Percentiles rank a stretch among this genome's conserved stretches.
Evolutionary conservation across 768 basidiomycete species (phyloP).

Genomic region (Heimioporus sp.): DNA sequence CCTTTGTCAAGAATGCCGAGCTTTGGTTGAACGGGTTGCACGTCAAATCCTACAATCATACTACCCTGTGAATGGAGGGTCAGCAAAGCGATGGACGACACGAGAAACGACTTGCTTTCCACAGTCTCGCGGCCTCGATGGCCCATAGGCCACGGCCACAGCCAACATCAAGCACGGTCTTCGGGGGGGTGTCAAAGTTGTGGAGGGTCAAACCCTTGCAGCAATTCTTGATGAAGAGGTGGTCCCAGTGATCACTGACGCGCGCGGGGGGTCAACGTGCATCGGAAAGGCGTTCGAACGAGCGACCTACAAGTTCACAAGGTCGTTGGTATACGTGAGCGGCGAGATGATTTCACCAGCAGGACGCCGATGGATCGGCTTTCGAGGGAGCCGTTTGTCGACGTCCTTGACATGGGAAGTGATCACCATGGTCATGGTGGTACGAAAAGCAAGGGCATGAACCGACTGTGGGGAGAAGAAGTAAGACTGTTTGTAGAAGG

Average conservation of each 20-base stretch:
- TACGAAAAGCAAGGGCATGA: constrained; percentile 21
- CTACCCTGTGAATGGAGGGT: constrained; percentile 40
- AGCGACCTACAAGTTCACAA: constrained; percentile 52
- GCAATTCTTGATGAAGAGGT: constrained; percentile 56
- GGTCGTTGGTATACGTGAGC: constrained; percentile 44
- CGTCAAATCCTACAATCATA: constrained; percentile 59
- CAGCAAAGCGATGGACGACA: neutral
- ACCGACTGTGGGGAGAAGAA: constrained; percentile 13
- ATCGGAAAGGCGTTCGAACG: neutral
- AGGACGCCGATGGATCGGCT: constrained; percentile 41
- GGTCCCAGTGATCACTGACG: constrained; percentile 68
- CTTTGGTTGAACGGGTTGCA: constrained; percentile 52
- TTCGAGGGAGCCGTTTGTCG: constrained; percentile 42
- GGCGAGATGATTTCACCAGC: constrained; percentile 57
- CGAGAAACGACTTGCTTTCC: constrained; percentile 48
- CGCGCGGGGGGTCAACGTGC: constrained; percentile 3
- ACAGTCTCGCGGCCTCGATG: constrained; percentile 62
- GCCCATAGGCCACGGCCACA: constrained; percentile 74
- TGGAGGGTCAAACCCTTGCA: constrained; percentile 52
- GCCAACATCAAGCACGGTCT: constrained; percentile 61
- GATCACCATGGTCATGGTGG: constrained; percentile 21
- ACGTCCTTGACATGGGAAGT: constrained; percentile 39
- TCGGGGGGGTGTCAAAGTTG: constrained; percentile 50
- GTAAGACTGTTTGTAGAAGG: constrained; percentile 1
- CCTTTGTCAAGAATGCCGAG: constrained; percentile 35